phyloP scores from a whole-genome alignment of 306 rosid genomes.

The Corylus heterophylla region DNA sequence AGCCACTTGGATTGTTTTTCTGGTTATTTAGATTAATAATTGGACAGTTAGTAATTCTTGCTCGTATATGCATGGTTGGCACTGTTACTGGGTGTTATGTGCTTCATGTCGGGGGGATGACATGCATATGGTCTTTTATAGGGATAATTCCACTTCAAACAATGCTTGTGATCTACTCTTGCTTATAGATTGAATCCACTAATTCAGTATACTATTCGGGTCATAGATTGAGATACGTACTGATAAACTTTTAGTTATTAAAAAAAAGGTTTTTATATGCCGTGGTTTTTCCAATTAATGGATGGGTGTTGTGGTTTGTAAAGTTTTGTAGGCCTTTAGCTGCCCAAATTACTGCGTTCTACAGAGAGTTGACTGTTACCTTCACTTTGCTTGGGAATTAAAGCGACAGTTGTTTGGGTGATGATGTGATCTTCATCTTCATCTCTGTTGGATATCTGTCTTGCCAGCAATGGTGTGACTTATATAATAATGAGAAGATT shows the following conservation, averaged over 20 bases:
- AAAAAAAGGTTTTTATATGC: neutral
- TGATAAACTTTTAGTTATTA: neutral
- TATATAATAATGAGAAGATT: too few species aligned
- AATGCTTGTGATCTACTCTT: neutral
- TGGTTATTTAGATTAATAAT: neutral
- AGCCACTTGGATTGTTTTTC: slow-evolving; percentile 32
- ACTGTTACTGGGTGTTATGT: neutral
- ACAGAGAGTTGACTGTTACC: neutral
- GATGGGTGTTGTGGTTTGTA: neutral
- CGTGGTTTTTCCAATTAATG: neutral
- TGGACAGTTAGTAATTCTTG: neutral
- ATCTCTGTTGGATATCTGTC: neutral
- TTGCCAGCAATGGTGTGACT: too few species aligned
- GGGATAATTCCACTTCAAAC: neutral
- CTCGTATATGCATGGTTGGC: neutral
- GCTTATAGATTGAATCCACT: neutral
- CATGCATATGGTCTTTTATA: neutral
- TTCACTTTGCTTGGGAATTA: neutral
- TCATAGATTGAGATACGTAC: neutral
- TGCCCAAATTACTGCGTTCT: neutral
- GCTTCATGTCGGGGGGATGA: neutral
- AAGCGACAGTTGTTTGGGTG: neutral
- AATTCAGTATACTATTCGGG: neutral
- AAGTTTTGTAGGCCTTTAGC: neutral
- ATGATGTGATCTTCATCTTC: neutral